Evolutionary conservation across 306 rosid species (phyloP), one percentile per base, ranked within the genome.

Genomic region (Luffa aegyptiaca): DNA sequence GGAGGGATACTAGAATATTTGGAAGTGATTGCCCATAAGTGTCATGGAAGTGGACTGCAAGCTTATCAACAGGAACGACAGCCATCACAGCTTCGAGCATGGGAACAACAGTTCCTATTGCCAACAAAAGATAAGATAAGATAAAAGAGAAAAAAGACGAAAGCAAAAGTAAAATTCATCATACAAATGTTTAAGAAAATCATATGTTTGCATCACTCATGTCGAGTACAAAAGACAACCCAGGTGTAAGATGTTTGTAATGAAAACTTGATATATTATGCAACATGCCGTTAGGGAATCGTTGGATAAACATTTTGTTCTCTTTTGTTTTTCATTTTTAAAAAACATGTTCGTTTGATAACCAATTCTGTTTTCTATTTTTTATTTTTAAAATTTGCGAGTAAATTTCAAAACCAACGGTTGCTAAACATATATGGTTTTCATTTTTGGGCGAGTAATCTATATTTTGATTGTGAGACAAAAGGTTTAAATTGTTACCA

Each of bases 1-100:
- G 97, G 80, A 93, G 96, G 78, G 97, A 91, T 9, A 90, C 81
- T 17, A 93, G 87, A 82, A 93, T 93, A 77, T 93, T 93, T 70
- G 94, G 81, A 82, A 93, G 93, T 74, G 96, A 88, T 84, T 93
- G 97, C 20, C 96, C 97, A 17, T 93, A 93, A 75, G 96, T 93
- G 90, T 93, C 97, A 80, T 93, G 97, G 89, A 91, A 93, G 88
- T 93, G 97, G 78, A 93, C 97, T 31, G 97, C 96, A 75, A 93
- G 88, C 84, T 84, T 91, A 49, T 90, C 94, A 51, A 82, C 76
- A 5, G 97, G 97, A 81, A 91, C 94, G 78, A 87, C 88, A 61
- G 90, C 92, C 92, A 93, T 90, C 45, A 90, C 97, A 75, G 94
- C 93, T 83, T 88, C 81, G 71, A 93, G 96, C 97, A 93, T 91